Conservation (phyloP, 306 rosid genomes). For the Casuarina cunninghamiana region DNA sequence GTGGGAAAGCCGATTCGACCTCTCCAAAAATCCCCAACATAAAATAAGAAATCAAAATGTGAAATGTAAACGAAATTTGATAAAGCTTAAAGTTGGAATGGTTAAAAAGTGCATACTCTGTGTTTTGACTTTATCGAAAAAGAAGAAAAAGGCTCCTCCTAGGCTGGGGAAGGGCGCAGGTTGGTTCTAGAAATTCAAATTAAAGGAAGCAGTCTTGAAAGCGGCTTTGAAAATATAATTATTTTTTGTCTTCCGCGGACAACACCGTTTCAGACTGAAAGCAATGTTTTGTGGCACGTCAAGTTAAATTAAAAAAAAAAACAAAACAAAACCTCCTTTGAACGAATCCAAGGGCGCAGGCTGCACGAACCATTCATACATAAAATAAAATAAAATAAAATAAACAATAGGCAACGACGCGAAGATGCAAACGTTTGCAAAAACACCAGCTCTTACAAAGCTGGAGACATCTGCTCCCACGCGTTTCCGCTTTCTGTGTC, state of each 20-base stretch:
- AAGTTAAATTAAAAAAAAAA: background rate
- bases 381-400: background rate
- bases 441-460: conserved; percentile 21
- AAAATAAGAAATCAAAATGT: no score
- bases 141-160: background rate
- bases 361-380: background rate
- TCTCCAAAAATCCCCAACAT: no score
- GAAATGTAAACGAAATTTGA: no score
- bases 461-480: background rate
- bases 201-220: background rate
- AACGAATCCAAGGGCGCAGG: conserved; percentile 32
- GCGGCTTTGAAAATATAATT: no score
- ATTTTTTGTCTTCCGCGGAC: background rate
- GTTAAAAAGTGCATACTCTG: background rate
- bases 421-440: background rate
- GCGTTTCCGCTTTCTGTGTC: conserved; percentile 18
- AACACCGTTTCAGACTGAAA: conserved; percentile 1
- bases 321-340: conserved; percentile 17
- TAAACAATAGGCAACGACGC: background rate
- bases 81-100: no score
- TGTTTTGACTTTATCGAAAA: background rate
- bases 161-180: background rate
- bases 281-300: background rate
- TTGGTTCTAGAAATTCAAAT: conserved; percentile 10
- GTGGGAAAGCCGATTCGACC: background rate